Evolutionary conservation across 345 rosid species (phyloP).

Genomic region (Dipteronia dyeriana): DNA sequence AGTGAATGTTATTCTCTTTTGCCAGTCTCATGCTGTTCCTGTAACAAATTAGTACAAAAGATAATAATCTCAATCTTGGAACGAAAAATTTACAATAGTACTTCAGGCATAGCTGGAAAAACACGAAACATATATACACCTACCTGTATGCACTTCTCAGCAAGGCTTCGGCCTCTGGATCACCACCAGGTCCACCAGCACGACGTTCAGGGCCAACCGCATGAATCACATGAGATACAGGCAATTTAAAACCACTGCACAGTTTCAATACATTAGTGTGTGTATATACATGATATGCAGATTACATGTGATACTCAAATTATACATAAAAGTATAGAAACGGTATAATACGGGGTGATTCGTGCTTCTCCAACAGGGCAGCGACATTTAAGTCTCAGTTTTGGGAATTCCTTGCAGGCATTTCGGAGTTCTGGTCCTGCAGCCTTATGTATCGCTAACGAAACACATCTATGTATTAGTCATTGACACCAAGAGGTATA

Average conservation of each 20-base stretch:
- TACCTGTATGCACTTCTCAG: constrained; percentile 64
- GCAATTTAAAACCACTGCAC: constrained; percentile 77
- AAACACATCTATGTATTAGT: constrained; percentile 4
- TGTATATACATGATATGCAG: constrained; percentile 2
- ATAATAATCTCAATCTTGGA: not conserved
- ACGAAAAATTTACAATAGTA: not conserved
- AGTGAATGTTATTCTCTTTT: constrained; percentile 65
- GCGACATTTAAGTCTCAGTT: constrained; percentile 49
- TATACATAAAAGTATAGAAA: not conserved
- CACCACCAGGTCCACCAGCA: not conserved
- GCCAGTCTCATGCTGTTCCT: constrained; percentile 73
- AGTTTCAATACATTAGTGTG: not conserved
- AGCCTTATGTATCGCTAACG: constrained; percentile 72
- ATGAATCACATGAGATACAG: constrained; percentile 74
- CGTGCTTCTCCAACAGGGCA: constrained; percentile 90
- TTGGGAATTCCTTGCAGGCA: constrained; percentile 67
- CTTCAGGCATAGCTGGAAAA: not conserved
- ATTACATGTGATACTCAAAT: not conserved
- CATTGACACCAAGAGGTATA: no score
- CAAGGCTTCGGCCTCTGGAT: constrained; percentile 23
- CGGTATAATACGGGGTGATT: constrained; percentile 55
- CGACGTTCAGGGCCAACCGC: constrained; percentile 80
- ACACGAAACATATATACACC: constrained; percentile 9
- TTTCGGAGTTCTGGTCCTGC: constrained; percentile 74
- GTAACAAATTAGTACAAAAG: constrained; percentile 29